Percentiles rank a stretch among this genome's conserved stretches.
Evolutionary conservation across 768 basidiomycete species (phyloP).

Genomic region (Leccinum disarticulatum): DNA sequence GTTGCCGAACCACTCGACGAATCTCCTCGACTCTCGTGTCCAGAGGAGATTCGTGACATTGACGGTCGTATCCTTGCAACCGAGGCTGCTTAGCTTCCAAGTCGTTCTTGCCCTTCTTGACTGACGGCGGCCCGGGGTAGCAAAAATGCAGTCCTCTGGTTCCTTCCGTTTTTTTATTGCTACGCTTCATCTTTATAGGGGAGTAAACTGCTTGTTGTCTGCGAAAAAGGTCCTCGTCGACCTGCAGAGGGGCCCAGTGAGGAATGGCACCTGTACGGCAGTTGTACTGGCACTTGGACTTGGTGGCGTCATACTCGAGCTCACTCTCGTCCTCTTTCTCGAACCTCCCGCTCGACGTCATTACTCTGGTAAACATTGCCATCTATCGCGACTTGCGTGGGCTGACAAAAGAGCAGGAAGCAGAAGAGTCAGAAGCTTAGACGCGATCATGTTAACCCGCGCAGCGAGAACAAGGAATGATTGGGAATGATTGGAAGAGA

Average conservation of each 20-base stretch:
- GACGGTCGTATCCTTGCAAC: slow-evolving; percentile 88
- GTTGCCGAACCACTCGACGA: no score
- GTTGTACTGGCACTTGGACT: slow-evolving; percentile 46
- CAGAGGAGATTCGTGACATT: slow-evolving; percentile 78
- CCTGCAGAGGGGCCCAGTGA: slow-evolving; percentile 40
- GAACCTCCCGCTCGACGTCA: no score
- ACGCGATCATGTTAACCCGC: no score
- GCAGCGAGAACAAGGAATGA: no score
- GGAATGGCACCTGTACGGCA: not conserved
- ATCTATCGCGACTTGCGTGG: no score
- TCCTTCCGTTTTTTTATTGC: slow-evolving; percentile 58
- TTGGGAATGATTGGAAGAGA: no score
- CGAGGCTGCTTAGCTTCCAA: slow-evolving; percentile 47
- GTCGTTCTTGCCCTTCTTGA: slow-evolving; percentile 66
- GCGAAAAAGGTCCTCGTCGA: slow-evolving; percentile 83
- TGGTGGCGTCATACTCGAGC: slow-evolving; percentile 79
- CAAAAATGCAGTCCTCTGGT: slow-evolving; percentile 61
- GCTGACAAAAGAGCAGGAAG: no score
- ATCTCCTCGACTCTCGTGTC: slow-evolving; percentile 77
- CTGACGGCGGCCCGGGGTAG: slow-evolving; percentile 46
- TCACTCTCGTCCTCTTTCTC: slow-evolving; percentile 89
- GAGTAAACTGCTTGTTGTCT: slow-evolving; percentile 96
- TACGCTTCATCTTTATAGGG: slow-evolving; percentile 32
- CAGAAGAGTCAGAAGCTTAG: no score
- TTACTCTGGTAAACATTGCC: no score